phyloP scores from a whole-genome alignment of 441 rosid genomes.

The Euphorbia celastroides region DNA sequence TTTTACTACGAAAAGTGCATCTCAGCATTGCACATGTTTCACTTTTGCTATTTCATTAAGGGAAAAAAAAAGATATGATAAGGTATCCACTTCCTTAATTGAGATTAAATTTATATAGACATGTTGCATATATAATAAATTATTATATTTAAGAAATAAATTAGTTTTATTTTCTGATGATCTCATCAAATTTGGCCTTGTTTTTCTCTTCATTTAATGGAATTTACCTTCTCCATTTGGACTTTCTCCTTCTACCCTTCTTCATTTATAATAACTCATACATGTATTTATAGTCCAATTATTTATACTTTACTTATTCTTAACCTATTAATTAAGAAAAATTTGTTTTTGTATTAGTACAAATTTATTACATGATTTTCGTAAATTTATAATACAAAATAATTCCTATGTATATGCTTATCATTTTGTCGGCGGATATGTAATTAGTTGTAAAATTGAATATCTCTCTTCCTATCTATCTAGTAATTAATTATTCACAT shows the following conservation, averaged over 20 bases:
- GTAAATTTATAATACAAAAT: too few species aligned
- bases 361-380: too few species aligned
- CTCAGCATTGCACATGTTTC: constrained; percentile 11
- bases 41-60: constrained; percentile 15
- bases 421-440: too few species aligned
- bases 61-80: constrained; percentile 9
- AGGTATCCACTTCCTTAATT: constrained; percentile 19
- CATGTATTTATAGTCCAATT: neutral
- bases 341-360: too few species aligned
- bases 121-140: neutral
- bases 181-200: constrained; percentile 18
- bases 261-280: neutral
- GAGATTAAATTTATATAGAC: neutral
- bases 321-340: too few species aligned
- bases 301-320: too few species aligned
- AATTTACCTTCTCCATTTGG: neutral
- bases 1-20: constrained; percentile 1
- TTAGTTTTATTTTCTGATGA: constrained; percentile 10
- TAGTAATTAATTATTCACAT: too few species aligned
- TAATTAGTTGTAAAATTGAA: too few species aligned
- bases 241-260: neutral
- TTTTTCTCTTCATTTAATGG: constrained; percentile 9
- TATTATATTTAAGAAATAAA: neutral
- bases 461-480: too few species aligned
- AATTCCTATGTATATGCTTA: too few species aligned